These are phyloP conservation scores for Cryomyces minteri DNA, from an alignment of 495 filamentous ascomycete genomes.

Conservation along the genomic window DNA sequence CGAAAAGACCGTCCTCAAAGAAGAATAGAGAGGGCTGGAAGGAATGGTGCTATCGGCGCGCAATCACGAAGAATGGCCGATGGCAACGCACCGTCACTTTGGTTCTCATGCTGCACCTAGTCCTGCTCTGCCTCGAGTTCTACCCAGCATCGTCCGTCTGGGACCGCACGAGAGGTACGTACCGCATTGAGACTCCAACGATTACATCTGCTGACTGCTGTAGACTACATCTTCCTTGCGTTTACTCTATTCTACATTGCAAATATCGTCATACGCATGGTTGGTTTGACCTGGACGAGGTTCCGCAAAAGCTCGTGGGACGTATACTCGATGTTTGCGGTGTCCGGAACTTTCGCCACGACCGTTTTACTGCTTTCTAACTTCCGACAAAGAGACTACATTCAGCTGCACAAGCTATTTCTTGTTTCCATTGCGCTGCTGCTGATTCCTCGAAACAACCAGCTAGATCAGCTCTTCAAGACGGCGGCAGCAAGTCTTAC, in stretches of 20 bases:
- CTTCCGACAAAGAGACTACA: conserved; percentile 36
- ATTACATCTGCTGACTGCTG: conserved; percentile 1
- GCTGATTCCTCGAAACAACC: conserved; percentile 91
- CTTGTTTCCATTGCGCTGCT: conserved; percentile 79
- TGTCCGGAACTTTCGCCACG: conserved; percentile 67
- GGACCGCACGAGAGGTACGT: conserved; percentile 39
- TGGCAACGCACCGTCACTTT: conserved; percentile 74
- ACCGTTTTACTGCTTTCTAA: conserved; percentile 50
- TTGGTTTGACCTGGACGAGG: conserved; percentile 81
- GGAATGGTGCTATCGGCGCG: conserved; percentile 84
- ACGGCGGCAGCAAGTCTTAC: conserved; percentile 91
- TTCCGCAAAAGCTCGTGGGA: conserved; percentile 95
- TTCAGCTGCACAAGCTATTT: conserved; percentile 80
- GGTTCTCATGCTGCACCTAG: conserved; percentile 63
- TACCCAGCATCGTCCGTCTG: conserved; percentile 51
- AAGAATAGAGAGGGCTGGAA: conserved; percentile 59
- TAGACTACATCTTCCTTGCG: conserved; percentile 55
- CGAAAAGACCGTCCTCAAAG: conserved; percentile 63
- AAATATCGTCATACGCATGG: conserved; percentile 69
- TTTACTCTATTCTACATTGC: conserved; percentile 75
- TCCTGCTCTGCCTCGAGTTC: conserved; percentile 72
- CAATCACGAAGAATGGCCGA: conserved; percentile 82
- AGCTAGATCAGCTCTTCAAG: conserved; percentile 97
- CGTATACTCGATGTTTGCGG: conserved; percentile 65
- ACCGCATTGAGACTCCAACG: not conserved